These are phyloP conservation scores for Verticillium alfalfae DNA, from an alignment of 2,329 filamentous ascomycete species.

Conservation along the genomic window DNA sequence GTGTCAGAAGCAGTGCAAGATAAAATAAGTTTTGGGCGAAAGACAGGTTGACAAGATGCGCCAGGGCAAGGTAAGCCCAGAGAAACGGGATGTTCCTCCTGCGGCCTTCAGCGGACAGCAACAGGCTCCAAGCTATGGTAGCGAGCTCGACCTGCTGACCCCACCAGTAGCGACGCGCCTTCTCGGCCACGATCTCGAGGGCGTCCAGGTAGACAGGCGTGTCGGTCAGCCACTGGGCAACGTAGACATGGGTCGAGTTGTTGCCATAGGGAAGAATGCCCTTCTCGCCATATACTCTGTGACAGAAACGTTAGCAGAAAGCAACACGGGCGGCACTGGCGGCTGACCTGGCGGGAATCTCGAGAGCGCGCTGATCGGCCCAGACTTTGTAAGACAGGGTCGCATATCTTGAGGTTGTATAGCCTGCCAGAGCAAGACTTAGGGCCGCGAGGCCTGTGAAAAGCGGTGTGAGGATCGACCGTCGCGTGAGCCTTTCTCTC, in stretches of 20 bases:
- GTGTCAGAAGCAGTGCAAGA: constrained; percentile 50
- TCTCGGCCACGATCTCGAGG: constrained; percentile 49
- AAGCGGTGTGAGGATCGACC: constrained; percentile 20
- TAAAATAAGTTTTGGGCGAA: constrained; percentile 62
- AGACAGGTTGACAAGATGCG: constrained; percentile 53
- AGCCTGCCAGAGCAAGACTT: constrained; percentile 37
- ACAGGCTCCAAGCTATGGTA: constrained; percentile 47
- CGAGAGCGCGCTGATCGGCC: constrained; percentile 33
- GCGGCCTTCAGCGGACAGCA: constrained; percentile 54
- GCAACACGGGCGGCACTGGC: background rate
- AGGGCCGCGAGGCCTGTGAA: constrained; percentile 38
- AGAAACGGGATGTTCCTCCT: constrained; percentile 49
- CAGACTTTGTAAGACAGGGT: constrained; percentile 43
- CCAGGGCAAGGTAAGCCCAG: constrained; percentile 52
- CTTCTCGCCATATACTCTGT: constrained; percentile 20
- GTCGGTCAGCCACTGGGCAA: constrained; percentile 48
- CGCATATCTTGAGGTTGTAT: constrained; percentile 36
- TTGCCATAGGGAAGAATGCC: constrained; percentile 27
- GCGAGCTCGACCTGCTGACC: constrained; percentile 54
- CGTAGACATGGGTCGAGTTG: constrained; percentile 22
- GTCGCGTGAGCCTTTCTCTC: constrained; percentile 19
- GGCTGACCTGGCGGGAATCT: constrained; percentile 27
- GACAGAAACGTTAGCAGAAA: background rate
- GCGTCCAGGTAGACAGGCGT: constrained; percentile 45
- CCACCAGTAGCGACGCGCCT: constrained; percentile 55